A percentile compares a stretch with the other conserved stretches of the same genome.
Conservation (phyloP, 345 rosid species). For the Rhodamnia argentea region DNA sequence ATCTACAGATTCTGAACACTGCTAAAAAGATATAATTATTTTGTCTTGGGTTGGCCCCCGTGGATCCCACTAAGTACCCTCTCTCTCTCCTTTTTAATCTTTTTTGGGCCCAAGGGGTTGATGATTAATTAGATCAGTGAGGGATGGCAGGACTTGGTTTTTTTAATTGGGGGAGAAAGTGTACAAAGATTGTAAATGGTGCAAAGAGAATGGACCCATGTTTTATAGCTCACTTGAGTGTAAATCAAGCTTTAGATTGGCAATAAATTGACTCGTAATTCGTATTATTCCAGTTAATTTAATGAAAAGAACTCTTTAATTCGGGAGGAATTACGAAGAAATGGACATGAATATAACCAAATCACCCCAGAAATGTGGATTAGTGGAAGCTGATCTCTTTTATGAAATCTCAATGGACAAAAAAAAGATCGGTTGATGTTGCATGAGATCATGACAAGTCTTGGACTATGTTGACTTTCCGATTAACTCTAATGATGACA, state of each 20-base stretch:
- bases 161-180: background rate
- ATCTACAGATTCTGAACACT: background rate
- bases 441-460: background rate
- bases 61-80: background rate
- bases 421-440: background rate
- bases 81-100: fast-evolving
- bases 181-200: background rate
- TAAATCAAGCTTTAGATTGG: background rate
- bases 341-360: background rate
- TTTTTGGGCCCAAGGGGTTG: background rate
- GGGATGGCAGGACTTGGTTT: background rate
- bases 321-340: background rate
- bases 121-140: background rate
- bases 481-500: background rate
- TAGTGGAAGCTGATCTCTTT: background rate
- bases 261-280: background rate
- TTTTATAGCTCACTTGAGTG: background rate
- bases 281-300: background rate
- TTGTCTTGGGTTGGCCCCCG: background rate
- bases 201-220: background rate
- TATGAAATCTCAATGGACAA: background rate
- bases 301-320: background rate
- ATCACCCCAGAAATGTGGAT: background rate
- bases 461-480: background rate
- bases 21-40: background rate